phyloP scores from a whole-genome alignment of 306 rosid genomes.

The Mimosa bimucronata region DNA sequence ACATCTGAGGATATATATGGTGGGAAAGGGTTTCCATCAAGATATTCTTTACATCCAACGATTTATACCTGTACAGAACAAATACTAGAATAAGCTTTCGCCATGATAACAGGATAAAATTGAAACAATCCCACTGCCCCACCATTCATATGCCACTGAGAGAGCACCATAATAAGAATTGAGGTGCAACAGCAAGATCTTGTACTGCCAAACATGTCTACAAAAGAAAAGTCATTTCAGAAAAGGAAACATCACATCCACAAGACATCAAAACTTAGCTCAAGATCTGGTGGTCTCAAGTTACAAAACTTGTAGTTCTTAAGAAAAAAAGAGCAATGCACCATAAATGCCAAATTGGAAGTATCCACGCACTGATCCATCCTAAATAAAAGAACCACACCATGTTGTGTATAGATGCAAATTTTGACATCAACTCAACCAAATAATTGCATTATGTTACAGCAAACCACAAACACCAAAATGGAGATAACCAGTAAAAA shows the following conservation, averaged over 20 bases:
- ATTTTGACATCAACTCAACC: too few species aligned
- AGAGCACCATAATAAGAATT: conserved; percentile 82
- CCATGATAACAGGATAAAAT: neutral
- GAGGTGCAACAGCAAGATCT: conserved; percentile 81
- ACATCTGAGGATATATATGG: conserved; percentile 90
- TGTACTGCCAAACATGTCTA: conserved; percentile 79
- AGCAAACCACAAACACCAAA: neutral
- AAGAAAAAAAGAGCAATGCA: neutral
- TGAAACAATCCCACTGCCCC: conserved; percentile 34
- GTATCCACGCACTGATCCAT: too few species aligned
- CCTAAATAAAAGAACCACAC: too few species aligned
- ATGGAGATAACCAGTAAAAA: neutral
- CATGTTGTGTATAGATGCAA: too few species aligned
- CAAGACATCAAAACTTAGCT: conserved; percentile 8
- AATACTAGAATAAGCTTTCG: conserved; percentile 19
- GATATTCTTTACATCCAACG: conserved; percentile 88
- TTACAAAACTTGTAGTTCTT: conserved; percentile 6
- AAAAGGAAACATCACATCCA: neutral
- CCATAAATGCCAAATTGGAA: too few species aligned
- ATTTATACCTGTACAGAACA: conserved; percentile 73
- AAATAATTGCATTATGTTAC: neutral
- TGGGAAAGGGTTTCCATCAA: conserved; percentile 89
- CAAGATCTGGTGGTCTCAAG: conserved; percentile 7
- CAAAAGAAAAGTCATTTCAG: conserved; percentile 44
- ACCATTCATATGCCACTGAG: conserved; percentile 84